Conservation (phyloP, 2,329 filamentous ascomycete genomes). For the Geosmithia putterillii region DNA sequence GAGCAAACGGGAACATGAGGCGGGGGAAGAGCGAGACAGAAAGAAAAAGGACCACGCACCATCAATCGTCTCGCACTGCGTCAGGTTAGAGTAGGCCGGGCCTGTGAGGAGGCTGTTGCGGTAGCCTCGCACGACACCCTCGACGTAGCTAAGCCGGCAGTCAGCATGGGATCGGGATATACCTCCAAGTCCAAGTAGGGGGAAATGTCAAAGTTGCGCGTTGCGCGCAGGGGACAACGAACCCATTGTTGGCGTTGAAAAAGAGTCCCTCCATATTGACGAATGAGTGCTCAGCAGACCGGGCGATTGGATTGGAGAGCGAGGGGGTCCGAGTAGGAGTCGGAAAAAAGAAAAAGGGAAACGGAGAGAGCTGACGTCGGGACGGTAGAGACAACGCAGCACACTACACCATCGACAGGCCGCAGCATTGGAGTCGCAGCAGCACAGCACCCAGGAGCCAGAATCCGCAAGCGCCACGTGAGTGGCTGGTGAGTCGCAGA, state of each 20-base stretch:
- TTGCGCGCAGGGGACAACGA: slow-evolving; percentile 5
- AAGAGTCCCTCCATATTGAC: slow-evolving; percentile 75
- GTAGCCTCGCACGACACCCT: slow-evolving; percentile 95
- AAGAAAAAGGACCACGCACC: slow-evolving; percentile 39
- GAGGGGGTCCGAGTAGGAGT: slow-evolving; percentile 1
- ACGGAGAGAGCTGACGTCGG: background rate
- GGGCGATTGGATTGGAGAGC: background rate
- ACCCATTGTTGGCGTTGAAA: slow-evolving; percentile 89
- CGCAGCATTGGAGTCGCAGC: background rate
- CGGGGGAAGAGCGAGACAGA: slow-evolving; percentile 2
- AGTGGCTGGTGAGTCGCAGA: slow-evolving; percentile 4
- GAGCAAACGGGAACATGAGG: background rate
- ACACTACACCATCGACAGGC: background rate
- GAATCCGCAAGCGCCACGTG: slow-evolving; percentile 6
- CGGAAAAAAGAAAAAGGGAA: background rate
- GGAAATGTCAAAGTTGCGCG: background rate
- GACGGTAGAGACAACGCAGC: background rate
- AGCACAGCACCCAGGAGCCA: background rate
- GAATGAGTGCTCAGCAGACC: background rate
- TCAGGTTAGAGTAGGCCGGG: slow-evolving; percentile 89
- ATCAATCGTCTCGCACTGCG: slow-evolving; percentile 95
- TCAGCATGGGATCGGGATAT: slow-evolving; percentile 11
- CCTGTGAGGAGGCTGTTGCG: slow-evolving; percentile 84
- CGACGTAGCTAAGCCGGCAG: slow-evolving; percentile 64
- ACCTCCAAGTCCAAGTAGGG: background rate